phyloP scores from a whole-genome alignment of 768 basidiomycete genomes.

The Stropharia rugosoannulata region DNA sequence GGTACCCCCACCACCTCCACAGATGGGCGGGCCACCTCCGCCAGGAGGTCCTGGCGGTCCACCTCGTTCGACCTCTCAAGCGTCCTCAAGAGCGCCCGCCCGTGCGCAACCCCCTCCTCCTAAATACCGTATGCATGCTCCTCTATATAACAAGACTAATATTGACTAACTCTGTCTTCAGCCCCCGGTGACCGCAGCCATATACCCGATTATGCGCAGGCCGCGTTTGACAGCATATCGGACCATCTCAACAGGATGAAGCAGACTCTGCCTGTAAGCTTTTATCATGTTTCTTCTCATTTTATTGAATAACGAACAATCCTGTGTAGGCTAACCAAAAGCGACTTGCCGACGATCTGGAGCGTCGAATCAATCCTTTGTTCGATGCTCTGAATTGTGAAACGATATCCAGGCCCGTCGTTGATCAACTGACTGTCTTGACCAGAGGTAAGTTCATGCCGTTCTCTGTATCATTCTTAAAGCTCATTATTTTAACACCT shows the following conservation, averaged over 20 bases:
- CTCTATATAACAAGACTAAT: not conserved
- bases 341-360: conserved; percentile 82
- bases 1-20: conserved; percentile 22
- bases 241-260: conserved; percentile 65
- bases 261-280: conserved; percentile 73
- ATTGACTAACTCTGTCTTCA: conserved; percentile 27
- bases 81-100: conserved; percentile 18
- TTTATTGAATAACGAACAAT: not conserved
- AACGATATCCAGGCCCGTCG: conserved; percentile 67
- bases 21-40: conserved; percentile 26
- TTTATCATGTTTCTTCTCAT: not conserved
- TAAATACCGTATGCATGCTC: conserved; percentile 42
- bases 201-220: conserved; percentile 69
- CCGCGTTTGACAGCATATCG: conserved; percentile 66
- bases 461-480: not conserved
- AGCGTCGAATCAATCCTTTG: conserved; percentile 79
- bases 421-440: conserved; percentile 71
- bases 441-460: conserved; percentile 56
- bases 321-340: conserved; percentile 72
- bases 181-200: conserved; percentile 92
- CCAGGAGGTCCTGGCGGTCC: conserved; percentile 25
- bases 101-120: conserved; percentile 29
- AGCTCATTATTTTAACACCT: conserved; percentile 1
- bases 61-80: conserved; percentile 21
- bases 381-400: conserved; percentile 94